phyloP scores from a whole-genome alignment of 73 alveolate genomes.

The Paramecium tetraurelia region DNA sequence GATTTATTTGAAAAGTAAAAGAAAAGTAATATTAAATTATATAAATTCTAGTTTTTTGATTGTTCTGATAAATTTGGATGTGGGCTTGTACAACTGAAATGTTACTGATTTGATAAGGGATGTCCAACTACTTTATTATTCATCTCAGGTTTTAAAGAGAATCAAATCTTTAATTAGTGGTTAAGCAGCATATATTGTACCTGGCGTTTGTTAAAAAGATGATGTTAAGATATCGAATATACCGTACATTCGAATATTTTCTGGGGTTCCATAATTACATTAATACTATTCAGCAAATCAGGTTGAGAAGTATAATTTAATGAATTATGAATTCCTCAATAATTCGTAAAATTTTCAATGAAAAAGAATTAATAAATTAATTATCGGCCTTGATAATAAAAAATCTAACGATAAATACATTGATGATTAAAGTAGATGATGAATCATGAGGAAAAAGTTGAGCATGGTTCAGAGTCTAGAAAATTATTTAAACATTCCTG shows the following conservation, averaged over 20 bases:
- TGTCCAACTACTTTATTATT: slow-evolving; percentile 75
- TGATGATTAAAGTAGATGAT: slow-evolving; percentile 97
- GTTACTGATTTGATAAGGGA: not conserved
- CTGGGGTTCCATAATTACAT: slow-evolving; percentile 94
- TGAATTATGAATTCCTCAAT: slow-evolving; percentile 89
- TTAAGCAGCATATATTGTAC: slow-evolving; percentile 91
- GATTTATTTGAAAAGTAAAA: not conserved
- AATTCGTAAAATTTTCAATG: slow-evolving; percentile 95
- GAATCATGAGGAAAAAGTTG: slow-evolving; percentile 97
- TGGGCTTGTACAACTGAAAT: not conserved
- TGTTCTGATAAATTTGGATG: not conserved
- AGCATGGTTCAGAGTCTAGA: slow-evolving; percentile 87
- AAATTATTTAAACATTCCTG: slow-evolving; percentile 65
- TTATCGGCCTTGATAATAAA: slow-evolving; percentile 91
- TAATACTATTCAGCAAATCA: slow-evolving; percentile 93
- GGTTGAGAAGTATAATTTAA: slow-evolving; percentile 93
- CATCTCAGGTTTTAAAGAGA: slow-evolving; percentile 90
- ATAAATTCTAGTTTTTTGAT: not conserved
- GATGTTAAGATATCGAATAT: slow-evolving; percentile 90
- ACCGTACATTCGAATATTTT: slow-evolving; percentile 87
- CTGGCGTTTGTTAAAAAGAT: slow-evolving; percentile 89
- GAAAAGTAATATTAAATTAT: too few species aligned
- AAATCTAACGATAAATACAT: slow-evolving; percentile 87
- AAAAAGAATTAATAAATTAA: slow-evolving; percentile 90
- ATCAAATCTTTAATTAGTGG: slow-evolving; percentile 83